Percentiles rank a stretch among this genome's conserved stretches.
Evolutionary conservation across 176 grass and related monocot genomes (phyloP).

Genomic region (Canna indica): DNA sequence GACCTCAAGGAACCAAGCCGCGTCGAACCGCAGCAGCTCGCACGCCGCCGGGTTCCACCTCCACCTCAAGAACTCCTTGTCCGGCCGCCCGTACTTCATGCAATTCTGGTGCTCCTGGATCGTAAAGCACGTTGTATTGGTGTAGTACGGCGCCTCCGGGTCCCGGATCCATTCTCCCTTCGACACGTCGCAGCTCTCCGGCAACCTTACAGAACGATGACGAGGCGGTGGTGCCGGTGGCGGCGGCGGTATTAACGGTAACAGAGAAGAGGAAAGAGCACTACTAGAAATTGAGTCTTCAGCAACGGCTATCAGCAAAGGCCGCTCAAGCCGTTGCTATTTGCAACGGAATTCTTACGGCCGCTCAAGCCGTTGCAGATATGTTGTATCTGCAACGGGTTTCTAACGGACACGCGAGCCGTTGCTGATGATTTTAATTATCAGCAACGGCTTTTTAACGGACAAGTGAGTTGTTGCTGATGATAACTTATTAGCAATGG

Average conservation of each 20-base stretch:
- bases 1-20: conserved; percentile 24
- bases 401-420: too few relatives aligned
- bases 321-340: too few relatives aligned
- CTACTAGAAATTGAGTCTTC: too few relatives aligned
- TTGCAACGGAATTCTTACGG: too few relatives aligned
- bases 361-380: too few relatives aligned
- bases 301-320: too few relatives aligned
- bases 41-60: conserved; percentile 39
- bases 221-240: not conserved
- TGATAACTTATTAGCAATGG: too few relatives aligned
- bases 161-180: conserved; percentile 40
- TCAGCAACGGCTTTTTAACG: too few relatives aligned
- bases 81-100: conserved; percentile 33
- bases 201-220: not conserved
- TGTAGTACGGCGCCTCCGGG: conserved; percentile 24
- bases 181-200: conserved; percentile 21
- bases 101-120: conserved; percentile 32
- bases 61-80: conserved; percentile 35
- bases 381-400: too few relatives aligned
- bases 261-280: not conserved
- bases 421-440: too few relatives aligned
- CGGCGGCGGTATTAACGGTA: not conserved
- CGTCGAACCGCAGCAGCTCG: conserved; percentile 29
- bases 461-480: too few relatives aligned
- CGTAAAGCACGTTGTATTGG: conserved; percentile 31